Evolutionary conservation across 176 grass and related monocot genomes (phyloP).

Genomic region (Elymus sibiricus): DNA sequence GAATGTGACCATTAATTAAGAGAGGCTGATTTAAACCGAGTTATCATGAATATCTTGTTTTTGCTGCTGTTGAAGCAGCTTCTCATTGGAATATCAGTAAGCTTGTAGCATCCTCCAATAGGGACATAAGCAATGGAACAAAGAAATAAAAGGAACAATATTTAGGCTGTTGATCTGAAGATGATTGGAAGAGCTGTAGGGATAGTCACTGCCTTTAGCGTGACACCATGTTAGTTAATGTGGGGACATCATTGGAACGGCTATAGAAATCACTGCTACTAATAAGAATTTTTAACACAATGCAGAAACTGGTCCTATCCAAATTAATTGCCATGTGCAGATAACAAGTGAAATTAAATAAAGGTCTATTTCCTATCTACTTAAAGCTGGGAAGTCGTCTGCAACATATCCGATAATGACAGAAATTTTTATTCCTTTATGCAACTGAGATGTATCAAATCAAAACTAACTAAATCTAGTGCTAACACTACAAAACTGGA

Average conservation of each 20-base stretch:
- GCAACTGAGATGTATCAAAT: no score
- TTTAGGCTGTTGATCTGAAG: slow-evolving; percentile 4
- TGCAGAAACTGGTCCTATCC: no score
- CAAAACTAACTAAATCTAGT: no score
- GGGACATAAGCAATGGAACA: slow-evolving; percentile 46
- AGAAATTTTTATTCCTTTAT: no score
- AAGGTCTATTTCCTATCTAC: no score
- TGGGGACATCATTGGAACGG: not conserved
- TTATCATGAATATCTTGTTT: slow-evolving; percentile 74
- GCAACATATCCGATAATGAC: no score
- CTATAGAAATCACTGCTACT: not conserved
- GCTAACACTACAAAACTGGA: no score
- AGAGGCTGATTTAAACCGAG: slow-evolving; percentile 70
- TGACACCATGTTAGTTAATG: slow-evolving; percentile 32
- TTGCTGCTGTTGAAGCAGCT: slow-evolving; percentile 74
- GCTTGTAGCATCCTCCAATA: slow-evolving; percentile 69
- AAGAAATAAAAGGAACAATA: slow-evolving; percentile 18
- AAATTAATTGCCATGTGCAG: no score
- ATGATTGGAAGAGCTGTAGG: not conserved
- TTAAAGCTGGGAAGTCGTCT: no score
- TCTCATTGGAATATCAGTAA: slow-evolving; percentile 68
- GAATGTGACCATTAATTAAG: slow-evolving; percentile 56
- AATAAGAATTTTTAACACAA: slow-evolving; percentile 20
- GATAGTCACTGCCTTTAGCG: slow-evolving; percentile 9
- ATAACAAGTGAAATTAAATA: no score